Base-by-base conservation (phyloP, 2,329 filamentous ascomycete genomes). In the Stenocarpella maydis region DNA sequence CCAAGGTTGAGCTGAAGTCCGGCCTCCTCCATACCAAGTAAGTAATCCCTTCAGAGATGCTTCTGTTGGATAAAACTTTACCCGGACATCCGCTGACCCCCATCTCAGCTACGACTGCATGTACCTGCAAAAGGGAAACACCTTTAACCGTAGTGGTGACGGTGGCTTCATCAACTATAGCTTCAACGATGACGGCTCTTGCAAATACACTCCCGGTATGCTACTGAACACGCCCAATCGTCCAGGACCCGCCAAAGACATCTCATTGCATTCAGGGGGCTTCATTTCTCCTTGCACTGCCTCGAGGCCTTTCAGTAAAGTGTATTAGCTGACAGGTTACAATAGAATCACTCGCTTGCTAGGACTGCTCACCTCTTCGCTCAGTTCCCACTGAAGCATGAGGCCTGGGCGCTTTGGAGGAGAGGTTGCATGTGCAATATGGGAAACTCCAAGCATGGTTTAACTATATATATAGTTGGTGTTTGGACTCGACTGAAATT, bases 41-140 rank as follows among this genome's bases (percentile, higher is more conserved):
- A 9, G 55, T 28, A 14, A 5, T 9, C 15, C 4, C 2, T 9
- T 10, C 26, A 15, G n/a, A 19, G 15, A 24, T 45, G 10, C n/a
- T n/a, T n/a, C n/a, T 39, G 12, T 2, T 31, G 24, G 28, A 15
- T 2, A 21, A 60, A 45, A 8, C 6, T n/a, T n/a, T 14, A 2
- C 55, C 10, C 14, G 9, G 2, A 17, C 24, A 45, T 31, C 14
- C 31, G 4, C 55, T 45, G 17, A 60, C 37, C 4, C 28, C 17
- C 31, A 17, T 3, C 15, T 31, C 24, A 60, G 55, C 26, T 60
- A 60, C 26, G 55, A 60, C 55, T 60, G 55, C 55, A 60, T 60
- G 55, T 60, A 19, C 26, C 28, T 60, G 55, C 55, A 60, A 31
- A 60, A 60, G 19, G 55, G 55, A 24, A 60, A n/a, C n/a, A n/a